A percentile compares a stretch with the other conserved stretches of the same genome.
phyloP scores from a whole-genome alignment of 495 filamentous ascomycete species.

The Neurospora tetraspora region DNA sequence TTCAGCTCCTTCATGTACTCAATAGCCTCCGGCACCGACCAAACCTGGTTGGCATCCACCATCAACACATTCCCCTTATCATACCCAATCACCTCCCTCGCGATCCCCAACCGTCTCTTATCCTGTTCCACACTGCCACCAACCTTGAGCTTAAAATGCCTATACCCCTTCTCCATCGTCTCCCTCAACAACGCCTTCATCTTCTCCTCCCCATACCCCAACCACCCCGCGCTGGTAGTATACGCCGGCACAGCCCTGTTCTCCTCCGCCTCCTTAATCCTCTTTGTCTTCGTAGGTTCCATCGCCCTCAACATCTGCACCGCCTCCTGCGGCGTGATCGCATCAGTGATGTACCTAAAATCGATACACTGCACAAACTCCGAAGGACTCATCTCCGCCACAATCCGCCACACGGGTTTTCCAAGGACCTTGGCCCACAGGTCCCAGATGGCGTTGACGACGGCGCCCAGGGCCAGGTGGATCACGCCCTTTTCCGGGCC shows the following conservation, averaged over 20 bases:
- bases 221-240: conserved; percentile 84
- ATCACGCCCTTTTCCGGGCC: conserved; percentile 94
- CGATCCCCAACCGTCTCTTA: conserved; percentile 56
- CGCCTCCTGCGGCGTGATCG: conserved; percentile 80
- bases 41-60: conserved; percentile 94
- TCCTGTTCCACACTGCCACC: conserved; percentile 65
- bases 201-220: conserved; percentile 87
- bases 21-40: conserved; percentile 76
- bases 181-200: conserved; percentile 62
- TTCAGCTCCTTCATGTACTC: conserved; percentile 74
- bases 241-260: conserved; percentile 77
- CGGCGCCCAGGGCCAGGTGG: conserved; percentile 80
- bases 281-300: conserved; percentile 51
- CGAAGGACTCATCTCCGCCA: conserved; percentile 81
- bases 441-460: conserved; percentile 93
- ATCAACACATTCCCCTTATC: conserved; percentile 81
- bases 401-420: conserved; percentile 86
- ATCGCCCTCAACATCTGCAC: conserved; percentile 54
- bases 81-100: conserved; percentile 74
- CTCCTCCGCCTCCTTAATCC: conserved; percentile 59
- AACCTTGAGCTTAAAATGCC: conserved; percentile 89
- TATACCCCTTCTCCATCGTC: conserved; percentile 65
- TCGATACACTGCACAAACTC: conserved; percentile 82
- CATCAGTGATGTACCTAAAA: conserved; percentile 89
- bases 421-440: conserved; percentile 79